These are phyloP conservation scores for Sistotremastrum niveocremeum DNA, from an alignment of 768 basidiomycete species.

Conservation along the genomic window DNA sequence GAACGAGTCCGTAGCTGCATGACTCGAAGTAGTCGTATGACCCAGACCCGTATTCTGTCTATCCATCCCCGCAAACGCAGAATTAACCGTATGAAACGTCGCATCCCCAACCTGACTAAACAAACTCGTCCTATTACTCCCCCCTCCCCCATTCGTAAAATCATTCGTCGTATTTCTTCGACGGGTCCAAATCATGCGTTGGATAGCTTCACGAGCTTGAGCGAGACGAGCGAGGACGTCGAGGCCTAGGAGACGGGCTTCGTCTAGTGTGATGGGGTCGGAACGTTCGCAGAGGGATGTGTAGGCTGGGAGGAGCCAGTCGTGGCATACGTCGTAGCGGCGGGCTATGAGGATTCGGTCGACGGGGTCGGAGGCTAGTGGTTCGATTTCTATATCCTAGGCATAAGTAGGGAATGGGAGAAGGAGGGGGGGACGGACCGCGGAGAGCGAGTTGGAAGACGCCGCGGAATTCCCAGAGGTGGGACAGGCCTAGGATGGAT, in stretches of 20 bases:
- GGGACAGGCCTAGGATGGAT: slow-evolving; percentile 36
- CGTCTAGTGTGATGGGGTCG: slow-evolving; percentile 36
- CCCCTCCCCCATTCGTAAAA: no score
- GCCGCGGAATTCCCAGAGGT: slow-evolving; percentile 40
- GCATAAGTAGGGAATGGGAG: no score
- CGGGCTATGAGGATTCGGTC: slow-evolving; percentile 48
- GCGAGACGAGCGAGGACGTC: slow-evolving; percentile 41
- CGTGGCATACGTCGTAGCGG: slow-evolving; percentile 30
- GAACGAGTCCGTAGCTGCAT: no score
- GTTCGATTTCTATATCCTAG: slow-evolving; percentile 29
- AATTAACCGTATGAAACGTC: no score
- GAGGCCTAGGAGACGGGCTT: slow-evolving; percentile 43
- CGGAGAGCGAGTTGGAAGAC: slow-evolving; percentile 38
- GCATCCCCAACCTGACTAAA: no score
- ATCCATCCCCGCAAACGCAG: no score
- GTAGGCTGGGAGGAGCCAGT: slow-evolving; percentile 39
- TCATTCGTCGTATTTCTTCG: no score
- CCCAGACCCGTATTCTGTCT: no score
- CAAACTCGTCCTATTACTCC: no score
- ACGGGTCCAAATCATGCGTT: no score
- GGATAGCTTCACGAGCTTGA: slow-evolving; percentile 30
- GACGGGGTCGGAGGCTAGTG: slow-evolving; percentile 30
- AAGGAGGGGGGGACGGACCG: no score
- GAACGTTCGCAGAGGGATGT: slow-evolving; percentile 36
- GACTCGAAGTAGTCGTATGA: no score